Evolutionary conservation across 805 yeast species (phyloP).

Genomic region (Cyberlindnera japonica): DNA sequence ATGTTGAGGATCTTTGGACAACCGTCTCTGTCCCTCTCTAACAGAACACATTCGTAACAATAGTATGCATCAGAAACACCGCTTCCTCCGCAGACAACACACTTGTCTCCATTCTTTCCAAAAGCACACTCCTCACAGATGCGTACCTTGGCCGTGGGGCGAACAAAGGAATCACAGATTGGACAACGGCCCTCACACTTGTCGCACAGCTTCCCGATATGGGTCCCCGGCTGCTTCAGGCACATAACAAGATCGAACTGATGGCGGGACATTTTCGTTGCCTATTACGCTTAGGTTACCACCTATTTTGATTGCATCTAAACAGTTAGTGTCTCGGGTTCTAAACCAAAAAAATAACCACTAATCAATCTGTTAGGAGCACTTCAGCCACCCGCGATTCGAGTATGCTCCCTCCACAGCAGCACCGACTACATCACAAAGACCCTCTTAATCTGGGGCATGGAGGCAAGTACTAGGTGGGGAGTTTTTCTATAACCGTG

Average conservation of each 20-base stretch:
- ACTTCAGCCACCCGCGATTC: too few species aligned
- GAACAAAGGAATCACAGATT: slow-evolving; percentile 79
- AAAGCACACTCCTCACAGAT: slow-evolving; percentile 85
- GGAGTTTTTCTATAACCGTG: too few species aligned
- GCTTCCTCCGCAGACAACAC: slow-evolving; percentile 73
- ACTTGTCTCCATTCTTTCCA: slow-evolving; percentile 58
- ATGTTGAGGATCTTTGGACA: slow-evolving; percentile 82
- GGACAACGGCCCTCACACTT: slow-evolving; percentile 94
- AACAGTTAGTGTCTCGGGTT: too few species aligned
- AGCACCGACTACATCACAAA: too few species aligned
- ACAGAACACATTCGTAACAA: slow-evolving; percentile 77
- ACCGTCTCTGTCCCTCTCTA: slow-evolving; percentile 85
- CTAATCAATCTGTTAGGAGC: too few species aligned
- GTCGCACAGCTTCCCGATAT: slow-evolving; percentile 67
- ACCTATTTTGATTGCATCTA: too few species aligned
- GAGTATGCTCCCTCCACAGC: too few species aligned
- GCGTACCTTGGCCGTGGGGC: slow-evolving; percentile 61
- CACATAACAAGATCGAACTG: slow-evolving; percentile 84
- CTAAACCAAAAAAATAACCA: too few species aligned
- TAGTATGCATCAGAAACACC: slow-evolving; percentile 74
- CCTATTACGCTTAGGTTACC: too few species aligned
- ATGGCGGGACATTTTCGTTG: slow-evolving; percentile 78
- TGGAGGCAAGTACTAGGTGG: too few species aligned
- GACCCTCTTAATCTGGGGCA: too few species aligned
- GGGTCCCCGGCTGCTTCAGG: slow-evolving; percentile 77